phyloP scores from a whole-genome alignment of 129 eudicot species.

The Rutidosis leptorrhynchoides region DNA sequence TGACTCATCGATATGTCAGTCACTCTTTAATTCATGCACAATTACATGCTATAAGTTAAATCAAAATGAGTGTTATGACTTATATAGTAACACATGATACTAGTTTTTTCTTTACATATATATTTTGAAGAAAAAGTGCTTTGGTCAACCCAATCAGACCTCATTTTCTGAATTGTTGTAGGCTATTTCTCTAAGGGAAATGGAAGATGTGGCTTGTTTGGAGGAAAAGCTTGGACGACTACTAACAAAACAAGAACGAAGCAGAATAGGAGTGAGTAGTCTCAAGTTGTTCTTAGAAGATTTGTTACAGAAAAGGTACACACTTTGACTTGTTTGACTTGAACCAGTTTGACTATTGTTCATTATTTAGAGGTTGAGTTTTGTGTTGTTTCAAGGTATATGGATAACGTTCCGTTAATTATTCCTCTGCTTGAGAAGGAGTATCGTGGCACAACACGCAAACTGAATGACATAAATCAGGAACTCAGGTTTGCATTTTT shows the following conservation, averaged over 20 bases:
- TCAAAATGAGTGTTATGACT: neutral
- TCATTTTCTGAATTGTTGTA: conserved; percentile 23
- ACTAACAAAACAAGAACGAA: conserved; percentile 81
- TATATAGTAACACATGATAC: neutral
- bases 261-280: conserved; percentile 93
- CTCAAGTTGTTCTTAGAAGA: conserved; percentile 86
- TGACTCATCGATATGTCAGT: neutral
- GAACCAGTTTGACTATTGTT: conserved; percentile 15
- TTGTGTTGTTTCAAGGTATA: conserved; percentile 45
- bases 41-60: neutral
- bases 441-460: conserved; percentile 61
- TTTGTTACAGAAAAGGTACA: conserved; percentile 74
- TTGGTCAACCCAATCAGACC: neutral
- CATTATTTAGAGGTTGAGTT: conserved; percentile 20
- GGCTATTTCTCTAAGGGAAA: conserved; percentile 86
- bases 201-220: conserved; percentile 77
- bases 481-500: conserved; percentile 67
- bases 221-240: conserved; percentile 90
- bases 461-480: conserved; percentile 76
- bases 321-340: neutral
- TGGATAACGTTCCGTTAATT: conserved; percentile 86
- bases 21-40: neutral
- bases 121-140: neutral
- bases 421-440: conserved; percentile 98
- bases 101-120: neutral